Evolutionary conservation across 495 filamentous ascomycete genomes (phyloP).

Genomic region (Amorphotheca resinae): DNA sequence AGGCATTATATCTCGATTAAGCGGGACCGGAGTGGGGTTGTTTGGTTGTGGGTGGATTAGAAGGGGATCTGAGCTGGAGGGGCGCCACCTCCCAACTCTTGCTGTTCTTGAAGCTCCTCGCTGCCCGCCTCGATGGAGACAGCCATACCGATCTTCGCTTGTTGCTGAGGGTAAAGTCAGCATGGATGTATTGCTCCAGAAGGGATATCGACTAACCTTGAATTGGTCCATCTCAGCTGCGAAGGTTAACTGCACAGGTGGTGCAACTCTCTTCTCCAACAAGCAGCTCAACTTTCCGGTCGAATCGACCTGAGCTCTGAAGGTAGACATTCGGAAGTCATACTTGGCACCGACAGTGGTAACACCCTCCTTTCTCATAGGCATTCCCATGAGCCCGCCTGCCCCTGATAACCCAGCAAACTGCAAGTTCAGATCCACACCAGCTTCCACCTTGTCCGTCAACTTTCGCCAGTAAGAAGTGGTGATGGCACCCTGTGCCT

Average conservation of each 20-base stretch:
- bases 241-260: conserved; percentile 82
- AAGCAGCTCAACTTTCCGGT: conserved; percentile 84
- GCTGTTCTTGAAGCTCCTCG: conserved; percentile 86
- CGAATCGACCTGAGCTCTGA: conserved; percentile 91
- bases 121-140: conserved; percentile 84
- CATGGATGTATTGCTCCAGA: conserved; percentile 15
- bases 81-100: conserved; percentile 45
- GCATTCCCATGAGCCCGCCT: conserved; percentile 55
- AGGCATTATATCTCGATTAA: conserved; percentile 19
- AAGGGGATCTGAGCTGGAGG: conserved; percentile 43
- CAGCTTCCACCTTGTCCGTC: conserved; percentile 92
- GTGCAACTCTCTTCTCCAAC: conserved; percentile 88
- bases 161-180: conserved; percentile 48
- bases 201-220: conserved; percentile 53
- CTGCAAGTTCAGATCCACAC: conserved; percentile 85
- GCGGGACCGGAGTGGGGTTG: conserved; percentile 17
- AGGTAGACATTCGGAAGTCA: conserved; percentile 88
- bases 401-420: conserved; percentile 46
- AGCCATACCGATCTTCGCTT: conserved; percentile 85
- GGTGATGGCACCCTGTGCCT: conserved; percentile 70
- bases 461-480: conserved; percentile 92
- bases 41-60: conserved; percentile 25
- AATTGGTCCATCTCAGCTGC: conserved; percentile 94
- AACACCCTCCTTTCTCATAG: conserved; percentile 63
- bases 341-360: conserved; percentile 94